A percentile compares a stretch with the other conserved stretches of the same genome.
Evolutionary conservation across 2,329 filamentous ascomycete genomes (phyloP).

Genomic region (Colletotrichum kahawae): DNA sequence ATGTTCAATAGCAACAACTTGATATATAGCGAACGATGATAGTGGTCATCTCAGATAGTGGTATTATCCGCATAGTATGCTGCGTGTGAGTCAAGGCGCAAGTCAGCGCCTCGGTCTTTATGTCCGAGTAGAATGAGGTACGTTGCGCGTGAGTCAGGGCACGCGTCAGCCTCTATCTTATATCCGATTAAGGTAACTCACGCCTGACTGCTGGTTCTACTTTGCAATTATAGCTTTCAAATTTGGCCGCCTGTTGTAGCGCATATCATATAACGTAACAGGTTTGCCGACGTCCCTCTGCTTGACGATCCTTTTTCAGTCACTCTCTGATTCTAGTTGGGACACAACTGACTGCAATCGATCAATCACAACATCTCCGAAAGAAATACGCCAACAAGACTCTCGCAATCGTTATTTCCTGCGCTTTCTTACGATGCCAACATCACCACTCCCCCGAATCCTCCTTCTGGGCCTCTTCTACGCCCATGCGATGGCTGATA

Average conservation of each 20-base stretch:
- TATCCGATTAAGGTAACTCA: neutral
- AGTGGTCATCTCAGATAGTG: neutral
- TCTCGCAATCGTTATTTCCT: neutral
- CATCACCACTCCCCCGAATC: neutral
- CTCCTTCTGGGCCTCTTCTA: neutral
- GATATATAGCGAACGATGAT: neutral
- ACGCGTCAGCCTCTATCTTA: neutral
- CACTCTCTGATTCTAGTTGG: neutral
- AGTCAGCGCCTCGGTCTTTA: neutral
- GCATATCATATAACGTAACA: neutral
- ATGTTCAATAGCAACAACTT: neutral
- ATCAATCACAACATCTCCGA: neutral
- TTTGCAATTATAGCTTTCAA: neutral
- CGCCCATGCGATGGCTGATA: neutral
- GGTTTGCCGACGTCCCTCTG: neutral
- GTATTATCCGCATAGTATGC: neutral
- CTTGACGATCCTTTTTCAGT: neutral
- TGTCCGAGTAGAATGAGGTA: neutral
- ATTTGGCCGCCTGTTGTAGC: neutral
- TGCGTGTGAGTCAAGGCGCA: neutral
- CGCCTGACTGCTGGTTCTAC: neutral
- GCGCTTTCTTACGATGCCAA: neutral
- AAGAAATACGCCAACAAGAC: neutral
- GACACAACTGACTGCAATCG: neutral
- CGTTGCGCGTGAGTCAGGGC: neutral